Base-by-base conservation (phyloP, 176 grass and related monocot genomes). In the Chloris gayana region DNA sequence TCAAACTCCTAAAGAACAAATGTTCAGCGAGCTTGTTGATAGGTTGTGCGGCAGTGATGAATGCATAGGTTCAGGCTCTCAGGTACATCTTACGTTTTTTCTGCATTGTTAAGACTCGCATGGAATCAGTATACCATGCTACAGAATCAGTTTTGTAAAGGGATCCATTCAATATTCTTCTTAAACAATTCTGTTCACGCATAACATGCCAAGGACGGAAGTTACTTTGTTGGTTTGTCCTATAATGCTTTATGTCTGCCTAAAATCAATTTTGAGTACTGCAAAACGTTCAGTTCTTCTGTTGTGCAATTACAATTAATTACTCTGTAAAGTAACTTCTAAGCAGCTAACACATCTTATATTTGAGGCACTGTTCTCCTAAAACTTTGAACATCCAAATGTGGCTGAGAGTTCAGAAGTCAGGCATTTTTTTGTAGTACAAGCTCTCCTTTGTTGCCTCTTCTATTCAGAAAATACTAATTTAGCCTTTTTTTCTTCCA, bases 31-130 rank as follows among this genome's bases (percentile, higher is more conserved):
- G 70, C 93, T 99, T 83, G 90, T 95, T 33, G 91, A 99, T 88
- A 88, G 70, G 60, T 71, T 99, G 34, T 91, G 96, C 22, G 96
- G 96, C 64, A 93, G 90, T 83, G 96, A 99, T 82, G 90, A 94
- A 73, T 89, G 85, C 67, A 91, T 99, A 22, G 96, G 92, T 88
- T 94, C 96, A 53, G 96, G 96, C 76, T 99, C 92, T 82, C 96
- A 99, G 96, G 96, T 99, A 86, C 29, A 45, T 75, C 37, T 76
- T 45, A 58, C 49, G 22, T 56, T 88, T 82, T 49, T 70, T 76
- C 42, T 85, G 22, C 29, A 33, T 79, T 70, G 41, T 29, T 61
- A 10, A 61, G 58, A 61, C 58, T 72, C 38, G 47, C 37, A 29
- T 71, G 37, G 42, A n/a, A 69, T 64, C 60, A 81, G 35, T 25